Evolutionary conservation across 805 yeast genomes (phyloP).

Genomic region (Nematodospora valgi): DNA sequence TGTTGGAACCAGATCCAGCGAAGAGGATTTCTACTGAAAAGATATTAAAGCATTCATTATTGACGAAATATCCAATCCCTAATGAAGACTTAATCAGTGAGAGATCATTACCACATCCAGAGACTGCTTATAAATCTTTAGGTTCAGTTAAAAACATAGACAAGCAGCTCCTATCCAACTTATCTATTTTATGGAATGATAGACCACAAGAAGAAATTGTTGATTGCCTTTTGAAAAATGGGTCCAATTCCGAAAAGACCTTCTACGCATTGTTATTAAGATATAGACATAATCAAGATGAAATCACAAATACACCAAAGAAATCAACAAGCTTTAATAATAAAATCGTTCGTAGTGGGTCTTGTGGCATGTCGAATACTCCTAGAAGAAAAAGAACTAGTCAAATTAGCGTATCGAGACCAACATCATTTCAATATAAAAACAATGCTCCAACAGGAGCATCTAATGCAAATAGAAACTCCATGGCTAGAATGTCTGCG

Average conservation of each 20-base stretch:
- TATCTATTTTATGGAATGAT: constrained; percentile 58
- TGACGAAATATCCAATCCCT: constrained; percentile 48
- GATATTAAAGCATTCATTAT: constrained; percentile 58
- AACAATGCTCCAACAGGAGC: constrained; percentile 20
- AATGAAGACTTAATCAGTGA: constrained; percentile 44
- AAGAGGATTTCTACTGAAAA: constrained; percentile 66
- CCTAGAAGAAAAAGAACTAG: constrained; percentile 25
- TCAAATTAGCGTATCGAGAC: constrained; percentile 37
- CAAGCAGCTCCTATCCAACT: constrained; percentile 49
- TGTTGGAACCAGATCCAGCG: constrained; percentile 69
- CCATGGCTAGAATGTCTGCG: constrained; percentile 4
- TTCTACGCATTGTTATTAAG: constrained; percentile 44
- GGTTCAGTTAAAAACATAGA: constrained; percentile 48
- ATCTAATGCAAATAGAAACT: constrained; percentile 7
- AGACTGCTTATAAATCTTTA: constrained; percentile 49
- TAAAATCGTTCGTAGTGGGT: constrained; percentile 13
- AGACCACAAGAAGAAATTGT: constrained; percentile 41
- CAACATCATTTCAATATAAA: constrained; percentile 41
- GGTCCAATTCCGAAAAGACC: constrained; percentile 44
- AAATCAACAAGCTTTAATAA: constrained; percentile 6
- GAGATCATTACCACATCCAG: constrained; percentile 51
- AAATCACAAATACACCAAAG: constrained; percentile 12
- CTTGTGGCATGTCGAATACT: constrained; percentile 18
- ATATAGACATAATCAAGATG: constrained; percentile 33
- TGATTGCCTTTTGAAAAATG: constrained; percentile 32